Base-by-base conservation (phyloP, 1,139 yeast species). In the Taphrina confusa region DNA sequence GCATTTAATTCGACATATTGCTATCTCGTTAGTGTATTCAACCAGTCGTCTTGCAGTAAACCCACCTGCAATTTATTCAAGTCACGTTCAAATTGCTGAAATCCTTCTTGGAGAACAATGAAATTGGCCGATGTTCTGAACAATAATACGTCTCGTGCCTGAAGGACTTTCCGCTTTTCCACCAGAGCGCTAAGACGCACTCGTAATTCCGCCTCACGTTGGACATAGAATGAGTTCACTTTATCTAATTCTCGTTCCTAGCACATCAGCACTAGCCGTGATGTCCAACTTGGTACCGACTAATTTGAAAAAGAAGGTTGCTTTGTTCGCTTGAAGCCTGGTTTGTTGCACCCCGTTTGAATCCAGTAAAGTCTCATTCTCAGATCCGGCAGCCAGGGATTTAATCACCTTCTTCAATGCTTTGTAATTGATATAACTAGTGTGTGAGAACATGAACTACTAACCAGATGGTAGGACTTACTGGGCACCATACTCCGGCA, bases 1-100 rank as follows among this genome's bases (percentile, higher is more conserved):
- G 92, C 96, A 70, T 92, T 92, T 63, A 92, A 77, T 71, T 91
- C 96, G 45, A 92, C 90, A 73, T 88, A 92, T 72, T 91, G 97
- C 70, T 47, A n/a, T 6, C 2, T 46, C 20, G 6, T 31, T 4
- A 36, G 22, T 18, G n/a, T 11, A 28, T 36, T 23, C 3, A 18
- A 49, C 6, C 2, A 5, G 6, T 8, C n/a, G 11, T 11, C 9
- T 14, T 22, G 22, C n/a, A 9, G n/a, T 2, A 14, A n/a, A 25
- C 37, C 11, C 5, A 47, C 52, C 52, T 45, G 56, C 33, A 45
- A 23, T 62, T 95, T 79, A 65, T 87, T 85, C 65, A 92, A 76
- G 72, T 92, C 97, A 66, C 91, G 87, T 59, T 95, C 86, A 67
- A 88, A 88, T 68, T 94, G 84, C 70, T 86, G 88, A 72, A 91